Evolutionary conservation across 148 eudicot species (phyloP), one percentile per base, ranked within the genome.

Genomic region (Chenopodium quinoa): DNA sequence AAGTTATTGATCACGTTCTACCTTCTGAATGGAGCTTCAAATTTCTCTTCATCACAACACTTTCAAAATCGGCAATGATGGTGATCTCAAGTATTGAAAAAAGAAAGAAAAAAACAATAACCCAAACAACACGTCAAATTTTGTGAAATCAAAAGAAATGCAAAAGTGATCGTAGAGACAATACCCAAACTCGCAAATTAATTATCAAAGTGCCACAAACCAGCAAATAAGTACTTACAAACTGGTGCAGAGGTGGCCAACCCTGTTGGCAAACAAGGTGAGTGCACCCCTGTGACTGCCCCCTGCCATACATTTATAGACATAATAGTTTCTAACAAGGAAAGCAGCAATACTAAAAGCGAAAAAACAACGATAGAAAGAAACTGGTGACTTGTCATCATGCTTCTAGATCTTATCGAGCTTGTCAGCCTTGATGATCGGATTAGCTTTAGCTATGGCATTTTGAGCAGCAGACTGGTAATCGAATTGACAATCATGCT

Each of bases 401-500:
- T 19, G 64, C 9, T 60, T 56, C 81, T 86, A 89, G 14, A 89
- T 89, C 78, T 87, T 89, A 56, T 87, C 84, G 14, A 89, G 88
- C 86, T 89, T 89, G 13, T 82, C 86, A 9, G 90, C 86, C 85
- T 87, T 89, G 67, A 89, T 65, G 9, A 89, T 75, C 0, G 90
- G 91, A 73, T 89, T 89, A 34, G 91, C 82, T 67, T 88, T 84
- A 32, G 82, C 80, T 1, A 87, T 69, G 10, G 82, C 82, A 73
- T 7, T 75, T 81, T 76, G 85, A 65, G 85, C 87, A 37, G 75
- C 82, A 72, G 80, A 63, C 76, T 67, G 84, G 82, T 75, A 84
- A 75, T 88, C 87, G 37, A 81, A 83, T 19, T n/a, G 58, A 73
- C 90, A 88, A 1, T 82, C 75, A 62, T 89, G 91, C 68, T 78